Evolutionary conservation across 306 rosid genomes (phyloP), one percentile per base, ranked within the genome.

Genomic region (Geum urbanum): DNA sequence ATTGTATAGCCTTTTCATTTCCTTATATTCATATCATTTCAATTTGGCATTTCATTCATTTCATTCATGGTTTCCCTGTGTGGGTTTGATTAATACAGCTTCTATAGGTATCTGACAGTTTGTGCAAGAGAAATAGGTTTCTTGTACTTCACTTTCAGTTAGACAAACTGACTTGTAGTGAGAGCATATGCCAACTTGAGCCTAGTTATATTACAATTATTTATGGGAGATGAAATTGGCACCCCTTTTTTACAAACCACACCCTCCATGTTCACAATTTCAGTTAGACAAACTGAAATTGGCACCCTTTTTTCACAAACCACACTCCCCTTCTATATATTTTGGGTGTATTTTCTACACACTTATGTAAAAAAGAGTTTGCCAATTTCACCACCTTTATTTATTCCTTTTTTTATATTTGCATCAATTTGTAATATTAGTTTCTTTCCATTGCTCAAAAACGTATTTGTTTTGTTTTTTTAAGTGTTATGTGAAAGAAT

Each of bases 21-120:
- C 44, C 66, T 68, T 59, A 22, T 51, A 60, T 73, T 54, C 68
- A 3, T 64, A 70, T 66, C 39, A 48, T 74, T 74, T 79, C 78
- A 64, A 62, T 69, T 61, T 77, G 63, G 61, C 56, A 76, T 77
- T 82, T 77, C 84, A 80, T 89, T 92, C 91, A 79, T 87, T 90
- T 74, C 22, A 74, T 74, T 70, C 54, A 43, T 69, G 73, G 52
- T 57, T 63, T 65, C 61, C 63, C 53, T 48, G 66, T 20, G 70
- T 66, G 64, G 53, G 77, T 50, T 67, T 72, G 60, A 54, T 54
- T 22, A 47, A 43, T 14, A 43, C 55, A 24, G 54, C 40, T 55
- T 14, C 16, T 8, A 3, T 53, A 54, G 73, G 63, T 15, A 7
- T 54, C 43, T 41, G 63, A 53, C 13, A 56, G 45, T 54, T 22